These are phyloP conservation scores for Biscutella auriculata DNA, from an alignment of 441 rosid species.

Conservation along the genomic window DNA sequence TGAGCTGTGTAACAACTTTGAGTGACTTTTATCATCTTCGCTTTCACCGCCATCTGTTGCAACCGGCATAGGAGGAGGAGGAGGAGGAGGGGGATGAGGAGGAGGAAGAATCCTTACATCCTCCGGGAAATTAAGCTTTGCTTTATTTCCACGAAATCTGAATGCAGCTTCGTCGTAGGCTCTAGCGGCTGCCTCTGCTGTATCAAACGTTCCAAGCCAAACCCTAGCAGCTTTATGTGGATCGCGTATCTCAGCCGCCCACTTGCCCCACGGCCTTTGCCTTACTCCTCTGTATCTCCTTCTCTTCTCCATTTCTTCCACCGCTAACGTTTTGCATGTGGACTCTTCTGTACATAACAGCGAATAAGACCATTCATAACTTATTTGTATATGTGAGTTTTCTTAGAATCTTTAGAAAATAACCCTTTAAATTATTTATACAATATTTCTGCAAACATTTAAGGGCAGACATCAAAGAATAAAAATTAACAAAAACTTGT, in stretches of 20 bases:
- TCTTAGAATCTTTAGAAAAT: too few relatives aligned
- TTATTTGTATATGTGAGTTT: not conserved
- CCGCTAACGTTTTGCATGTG: not conserved
- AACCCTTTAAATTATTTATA: too few relatives aligned
- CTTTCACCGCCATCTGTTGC: not conserved
- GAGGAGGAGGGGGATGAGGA: not conserved
- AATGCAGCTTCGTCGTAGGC: constrained; percentile 82
- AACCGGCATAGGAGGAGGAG: not conserved
- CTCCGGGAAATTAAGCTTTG: constrained; percentile 56
- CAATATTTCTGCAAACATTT: too few relatives aligned
- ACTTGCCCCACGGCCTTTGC: constrained; percentile 43
- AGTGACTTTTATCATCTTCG: constrained; percentile 16
- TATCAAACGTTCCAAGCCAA: constrained; percentile 83
- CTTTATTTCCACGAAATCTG: constrained; percentile 56
- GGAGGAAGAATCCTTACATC: constrained; percentile 26
- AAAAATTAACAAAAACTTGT: too few relatives aligned
- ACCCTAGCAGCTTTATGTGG: constrained; percentile 77
- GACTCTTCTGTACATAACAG: constrained; percentile 25
- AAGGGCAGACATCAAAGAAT: too few relatives aligned
- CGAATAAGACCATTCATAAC: too few relatives aligned
- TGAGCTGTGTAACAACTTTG: constrained; percentile 31
- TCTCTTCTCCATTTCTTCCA: not conserved
- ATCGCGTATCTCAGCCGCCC: constrained; percentile 53
- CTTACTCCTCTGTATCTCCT: constrained; percentile 66
- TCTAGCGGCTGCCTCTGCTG: constrained; percentile 79